Evolutionary conservation across 768 basidiomycete genomes (phyloP), one percentile per base, ranked within the genome.

Genomic region (Cystofilobasidium macerans): DNA sequence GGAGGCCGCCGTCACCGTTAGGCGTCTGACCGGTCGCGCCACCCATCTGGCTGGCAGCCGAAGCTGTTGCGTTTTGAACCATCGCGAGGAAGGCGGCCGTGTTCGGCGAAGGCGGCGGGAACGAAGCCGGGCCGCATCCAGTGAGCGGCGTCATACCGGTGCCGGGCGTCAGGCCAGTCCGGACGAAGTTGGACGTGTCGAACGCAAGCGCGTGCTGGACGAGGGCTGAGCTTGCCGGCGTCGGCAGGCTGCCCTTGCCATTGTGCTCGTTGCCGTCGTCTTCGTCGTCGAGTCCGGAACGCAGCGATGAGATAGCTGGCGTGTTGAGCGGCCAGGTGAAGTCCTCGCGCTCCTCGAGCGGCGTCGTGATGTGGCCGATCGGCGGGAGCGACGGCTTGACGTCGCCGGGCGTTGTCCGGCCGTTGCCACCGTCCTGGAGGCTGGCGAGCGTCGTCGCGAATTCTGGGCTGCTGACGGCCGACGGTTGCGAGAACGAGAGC

Each of bases 61-160:
- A 45, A 65, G 71, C 69, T 69, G 71, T 73, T 53, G 74, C 75
- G 71, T 85, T 87, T 71, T 86, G 87, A 79, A 94, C 90, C 80
- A 95, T 86, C 68, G 87, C 87, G 63, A 97, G 83, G 76, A 97
- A 89, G 8, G 92, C 90, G 13, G 90, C 86, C 32, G 92, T 97
- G 71, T 86, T 87, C 0, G 93, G 92, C 45, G 86, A 85, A 0
- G 86, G 84, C 4, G 89, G 83, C 3, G 92, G 89, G 75, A 91
- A 91, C 26, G 83, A 82, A 22, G 82, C 81, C 22, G 86, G 82
- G 2, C 85, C 86, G 14, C 83, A n/a, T n/a, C n/a, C 84, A 26
- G 61, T 43, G 20, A 61, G 33, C 28, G 67, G 67, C 28, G 67
- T 68, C 47, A 62, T 36, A 12, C 74, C 71, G 1, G 54, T 62